Evolutionary conservation across 2,329 filamentous ascomycete genomes (phyloP), one percentile per base, ranked within the genome.

Genomic region (Cladosporium velox): DNA sequence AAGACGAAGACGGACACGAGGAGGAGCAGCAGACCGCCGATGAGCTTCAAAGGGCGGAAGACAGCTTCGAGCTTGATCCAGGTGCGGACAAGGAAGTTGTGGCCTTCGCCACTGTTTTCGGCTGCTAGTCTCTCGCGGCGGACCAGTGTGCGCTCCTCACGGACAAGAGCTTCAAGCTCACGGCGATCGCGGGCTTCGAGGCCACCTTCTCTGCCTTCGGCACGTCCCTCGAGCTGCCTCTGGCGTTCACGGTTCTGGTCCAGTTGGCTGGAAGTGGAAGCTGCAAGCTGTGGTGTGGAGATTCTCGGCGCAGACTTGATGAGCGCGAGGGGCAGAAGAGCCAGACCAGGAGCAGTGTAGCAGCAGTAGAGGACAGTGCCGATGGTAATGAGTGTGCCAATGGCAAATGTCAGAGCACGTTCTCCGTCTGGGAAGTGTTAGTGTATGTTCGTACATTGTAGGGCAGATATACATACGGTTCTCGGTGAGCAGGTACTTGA

Each of bases 261-360:
- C 1, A 99, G 86, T 69, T 93, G 91, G 3, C 91, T 87, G 3
- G 90, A 87, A 0, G 92, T 96, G 18, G 86, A 91, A 67, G 90
- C 91, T 28, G 87, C 89, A 18, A 96, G 83, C 65, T 91, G 88
- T 0, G 93, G 92, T 1, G 89, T 90, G 6, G 94, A 97, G 67
- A 97, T 86, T 11, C 92, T 88, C 10, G 94, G 93, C 0, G 93
- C 91, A 15, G 92, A 92, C 79, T 96, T 97, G 83, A 99, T 96
- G 76, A 97, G 87, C 10, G 91, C 90, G 26, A 97, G 87, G 1
- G 95, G 95, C 21, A 98, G 86, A 21, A 98, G 85, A 2, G 95
- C 95, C 67, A 99, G 85, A 1, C 95, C 95, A 12, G 91, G 87
- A 4, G 91, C 91, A 0, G 94, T 97, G 77, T 99, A 98, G 55